Percentiles rank a stretch among this genome's conserved stretches.
These are phyloP conservation scores for Sclerotinia spermophila DNA, from an alignment of 2,329 filamentous ascomycete species.

Conservation along the genomic window DNA sequence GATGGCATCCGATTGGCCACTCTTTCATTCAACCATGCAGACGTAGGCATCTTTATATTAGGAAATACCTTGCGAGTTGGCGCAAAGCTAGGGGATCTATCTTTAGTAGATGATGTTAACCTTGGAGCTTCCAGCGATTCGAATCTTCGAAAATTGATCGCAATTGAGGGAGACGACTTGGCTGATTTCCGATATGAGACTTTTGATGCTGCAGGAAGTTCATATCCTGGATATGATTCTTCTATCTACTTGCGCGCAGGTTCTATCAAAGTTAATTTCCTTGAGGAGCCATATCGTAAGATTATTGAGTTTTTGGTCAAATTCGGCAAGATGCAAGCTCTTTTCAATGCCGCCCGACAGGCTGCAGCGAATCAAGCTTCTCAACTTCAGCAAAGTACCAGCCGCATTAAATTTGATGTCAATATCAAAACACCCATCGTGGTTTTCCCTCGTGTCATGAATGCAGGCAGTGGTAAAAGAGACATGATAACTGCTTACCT, in stretches of 20 bases:
- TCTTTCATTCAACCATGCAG: slow-evolving; percentile 84
- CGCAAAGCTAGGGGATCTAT: slow-evolving; percentile 81
- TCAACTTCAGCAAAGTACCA: slow-evolving; percentile 85
- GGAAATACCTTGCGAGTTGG: slow-evolving; percentile 84
- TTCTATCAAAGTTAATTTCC: slow-evolving; percentile 93
- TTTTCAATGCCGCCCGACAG: slow-evolving; percentile 95
- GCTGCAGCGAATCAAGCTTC: slow-evolving; percentile 91
- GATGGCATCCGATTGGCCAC: slow-evolving; percentile 94
- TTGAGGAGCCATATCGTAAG: slow-evolving; percentile 96
- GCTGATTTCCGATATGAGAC: slow-evolving; percentile 98
- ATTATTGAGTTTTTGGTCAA: slow-evolving; percentile 98
- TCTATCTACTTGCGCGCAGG: slow-evolving; percentile 87
- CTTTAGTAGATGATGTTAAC: slow-evolving; percentile 89
- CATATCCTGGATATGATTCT: slow-evolving; percentile 92
- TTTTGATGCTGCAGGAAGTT: slow-evolving; percentile 67
- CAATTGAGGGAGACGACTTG: slow-evolving; percentile 91
- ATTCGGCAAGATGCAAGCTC: slow-evolving; percentile 98
- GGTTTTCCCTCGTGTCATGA: slow-evolving; percentile 79
- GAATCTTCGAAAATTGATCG: slow-evolving; percentile 78
- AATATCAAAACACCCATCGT: slow-evolving; percentile 93
- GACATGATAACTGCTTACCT: slow-evolving; percentile 90
- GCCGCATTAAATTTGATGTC: slow-evolving; percentile 90
- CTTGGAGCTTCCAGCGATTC: slow-evolving; percentile 80
- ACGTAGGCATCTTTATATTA: slow-evolving; percentile 83
- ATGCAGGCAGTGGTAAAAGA: slow-evolving; percentile 64